Percentiles rank a stretch among this genome's conserved stretches.
These are phyloP conservation scores for Vigna angularis DNA, from an alignment of 306 rosid genomes.

Conservation along the genomic window DNA sequence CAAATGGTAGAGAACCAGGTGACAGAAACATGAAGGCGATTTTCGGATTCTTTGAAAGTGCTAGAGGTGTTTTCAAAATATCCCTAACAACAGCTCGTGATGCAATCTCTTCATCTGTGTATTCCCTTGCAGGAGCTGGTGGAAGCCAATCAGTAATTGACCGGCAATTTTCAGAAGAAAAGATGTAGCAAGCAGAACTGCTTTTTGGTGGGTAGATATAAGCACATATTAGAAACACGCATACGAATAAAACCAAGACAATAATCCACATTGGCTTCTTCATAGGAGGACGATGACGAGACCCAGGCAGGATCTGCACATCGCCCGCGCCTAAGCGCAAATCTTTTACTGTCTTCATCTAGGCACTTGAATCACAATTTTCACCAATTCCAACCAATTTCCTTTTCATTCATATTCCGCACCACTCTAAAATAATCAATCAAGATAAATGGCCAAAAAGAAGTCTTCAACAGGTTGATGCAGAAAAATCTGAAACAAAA, in stretches of 20 bases:
- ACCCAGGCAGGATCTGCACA: constrained; percentile 69
- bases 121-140: constrained; percentile 71
- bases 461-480: constrained; percentile 39
- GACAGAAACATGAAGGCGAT: constrained; percentile 93
- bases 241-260: constrained; percentile 73
- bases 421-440: constrained; percentile 24
- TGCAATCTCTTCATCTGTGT: constrained; percentile 83
- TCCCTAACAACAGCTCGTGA: constrained; percentile 74
- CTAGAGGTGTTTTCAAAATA: constrained; percentile 65
- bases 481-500: constrained; percentile 46
- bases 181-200: constrained; percentile 69
- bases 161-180: constrained; percentile 71
- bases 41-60: constrained; percentile 62
- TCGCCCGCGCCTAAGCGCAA: constrained; percentile 76
- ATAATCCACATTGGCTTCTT: constrained; percentile 89
- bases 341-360: constrained; percentile 72
- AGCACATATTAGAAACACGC: constrained; percentile 73
- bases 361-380: constrained; percentile 45
- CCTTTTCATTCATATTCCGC: constrained; percentile 36
- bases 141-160: constrained; percentile 79
- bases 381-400: constrained; percentile 42
- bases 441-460: constrained; percentile 12
- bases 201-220: constrained; percentile 76
- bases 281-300: constrained; percentile 79
- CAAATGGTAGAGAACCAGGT: constrained; percentile 90